Conservation (phyloP, 2,329 filamentous ascomycete genomes). For the Phyllosticta paracitricarpa region DNA sequence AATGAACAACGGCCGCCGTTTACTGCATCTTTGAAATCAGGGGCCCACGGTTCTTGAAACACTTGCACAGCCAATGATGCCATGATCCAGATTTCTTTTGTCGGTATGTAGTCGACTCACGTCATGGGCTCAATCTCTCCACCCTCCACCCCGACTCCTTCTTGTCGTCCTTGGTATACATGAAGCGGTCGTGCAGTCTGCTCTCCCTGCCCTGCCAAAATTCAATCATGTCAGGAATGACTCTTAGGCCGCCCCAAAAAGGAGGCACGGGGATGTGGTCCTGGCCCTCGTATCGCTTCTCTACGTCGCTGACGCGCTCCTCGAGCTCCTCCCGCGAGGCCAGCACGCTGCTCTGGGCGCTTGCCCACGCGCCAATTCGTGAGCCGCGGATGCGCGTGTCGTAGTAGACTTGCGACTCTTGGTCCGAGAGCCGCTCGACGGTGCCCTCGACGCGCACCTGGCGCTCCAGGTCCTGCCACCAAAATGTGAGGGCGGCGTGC, state of each 20-base stretch:
- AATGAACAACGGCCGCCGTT: not conserved
- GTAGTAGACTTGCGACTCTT: conserved; percentile 63
- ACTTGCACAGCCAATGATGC: not conserved
- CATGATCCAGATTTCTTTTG: not conserved
- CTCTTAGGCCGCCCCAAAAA: conserved; percentile 87
- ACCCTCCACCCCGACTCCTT: conserved; percentile 51
- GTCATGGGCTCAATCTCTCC: conserved; percentile 62
- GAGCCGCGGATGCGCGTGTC: conserved; percentile 64
- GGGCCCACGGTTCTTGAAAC: not conserved
- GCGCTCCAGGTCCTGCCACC: conserved; percentile 77
- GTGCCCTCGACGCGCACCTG: conserved; percentile 84
- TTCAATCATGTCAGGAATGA: conserved; percentile 79
- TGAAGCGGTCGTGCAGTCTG: conserved; percentile 86
- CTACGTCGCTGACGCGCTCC: conserved; percentile 63
- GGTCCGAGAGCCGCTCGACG: conserved; percentile 53
- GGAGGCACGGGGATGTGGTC: conserved; percentile 82
- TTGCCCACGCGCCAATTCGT: conserved; percentile 87
- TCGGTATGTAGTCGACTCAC: not conserved
- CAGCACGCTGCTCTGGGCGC: conserved; percentile 73
- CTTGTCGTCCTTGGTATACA: conserved; percentile 56
- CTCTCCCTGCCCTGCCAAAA: conserved; percentile 93
- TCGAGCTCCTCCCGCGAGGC: conserved; percentile 63
- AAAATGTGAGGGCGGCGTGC: conserved; percentile 77
- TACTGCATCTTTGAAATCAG: not conserved
- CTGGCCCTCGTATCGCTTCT: conserved; percentile 61